Evolutionary conservation across 768 basidiomycete species (phyloP), one percentile per base, ranked within the genome.

Genomic region (Lactifluus piperatus): DNA sequence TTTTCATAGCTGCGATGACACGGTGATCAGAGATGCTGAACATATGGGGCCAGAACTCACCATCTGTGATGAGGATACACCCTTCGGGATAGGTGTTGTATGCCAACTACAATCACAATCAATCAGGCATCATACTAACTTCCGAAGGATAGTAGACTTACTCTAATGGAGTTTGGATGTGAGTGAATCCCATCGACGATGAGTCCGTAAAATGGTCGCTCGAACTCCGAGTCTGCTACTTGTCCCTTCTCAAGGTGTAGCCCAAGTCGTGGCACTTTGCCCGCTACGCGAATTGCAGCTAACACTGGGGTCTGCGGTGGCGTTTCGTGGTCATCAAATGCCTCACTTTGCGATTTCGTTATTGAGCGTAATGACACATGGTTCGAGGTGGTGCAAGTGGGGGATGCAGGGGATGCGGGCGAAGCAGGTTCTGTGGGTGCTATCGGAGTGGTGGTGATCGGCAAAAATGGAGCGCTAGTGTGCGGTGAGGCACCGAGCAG

Each of bases 111-210:
- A 50, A 24, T 45, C 53, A 22, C 41, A 27, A 51, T 43, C 20
- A 60, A 41, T 22, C 44, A 26, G 57, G 30, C 62, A 29, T 22
- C n/a, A 22, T 34, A 20, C 9, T 6, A 46, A 9, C 7, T 0
- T 18, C 29, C 2, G 14, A 39, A 41, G 3, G 11, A 47, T 41
- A 20, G 58, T 16, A 4, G 34, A 75, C 84, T 56, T 70, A 93
- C 88, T 66, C 88, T 77, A 57, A 94, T 88, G 45, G 90, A 90
- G 69, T 92, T 90, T 16, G 93, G 92, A 70, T 94, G 92, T 13
- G 84, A 88, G 68, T 95, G 93, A 54, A 93, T 82, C 0, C 92
- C 93, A 69, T 95, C 93, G 7, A 91, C 91, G 62, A 94, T 95
- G 54, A 94, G 74, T 54, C 86, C 91, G 67, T 90, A 95, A 71